Percentiles rank a stretch among this genome's conserved stretches.
Conservation (phyloP, 257 asterid genomes). For the Buddleja alternifolia region DNA sequence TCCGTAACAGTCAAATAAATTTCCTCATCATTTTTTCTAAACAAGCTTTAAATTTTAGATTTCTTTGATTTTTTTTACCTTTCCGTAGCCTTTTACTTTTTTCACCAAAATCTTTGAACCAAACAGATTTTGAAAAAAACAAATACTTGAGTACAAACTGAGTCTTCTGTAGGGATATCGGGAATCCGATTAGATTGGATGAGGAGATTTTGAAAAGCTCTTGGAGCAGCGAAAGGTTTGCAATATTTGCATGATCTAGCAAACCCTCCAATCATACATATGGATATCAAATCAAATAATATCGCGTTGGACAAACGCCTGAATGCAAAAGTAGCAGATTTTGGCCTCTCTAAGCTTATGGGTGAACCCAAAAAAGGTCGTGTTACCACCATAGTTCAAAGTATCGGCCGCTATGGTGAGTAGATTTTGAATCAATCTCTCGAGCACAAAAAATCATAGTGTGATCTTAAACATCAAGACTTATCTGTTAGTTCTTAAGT, state of each 20-base stretch:
- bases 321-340: conserved; percentile 92
- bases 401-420: conserved; percentile 96
- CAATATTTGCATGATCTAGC: conserved; percentile 92
- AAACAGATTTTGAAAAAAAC: too few species aligned
- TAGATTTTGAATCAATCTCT: conserved; percentile 1
- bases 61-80: too few species aligned
- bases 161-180: conserved; percentile 52
- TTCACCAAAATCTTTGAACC: too few species aligned
- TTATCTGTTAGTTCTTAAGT: background rate
- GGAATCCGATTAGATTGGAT: conserved; percentile 90
- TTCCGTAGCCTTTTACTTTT: too few species aligned
- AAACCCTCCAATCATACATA: conserved; percentile 87
- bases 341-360: conserved; percentile 84
- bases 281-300: conserved; percentile 86
- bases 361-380: conserved; percentile 64
- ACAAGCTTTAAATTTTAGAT: too few species aligned
- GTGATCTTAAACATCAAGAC: background rate
- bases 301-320: conserved; percentile 74
- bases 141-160: background rate
- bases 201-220: too few species aligned
- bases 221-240: conserved; percentile 86
- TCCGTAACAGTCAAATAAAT: too few species aligned
- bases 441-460: background rate
- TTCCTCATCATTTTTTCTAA: too few species aligned
- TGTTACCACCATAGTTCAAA: conserved; percentile 93